Evolutionary conservation across 768 basidiomycete genomes (phyloP).

Genomic region (Trametes sanguinea): DNA sequence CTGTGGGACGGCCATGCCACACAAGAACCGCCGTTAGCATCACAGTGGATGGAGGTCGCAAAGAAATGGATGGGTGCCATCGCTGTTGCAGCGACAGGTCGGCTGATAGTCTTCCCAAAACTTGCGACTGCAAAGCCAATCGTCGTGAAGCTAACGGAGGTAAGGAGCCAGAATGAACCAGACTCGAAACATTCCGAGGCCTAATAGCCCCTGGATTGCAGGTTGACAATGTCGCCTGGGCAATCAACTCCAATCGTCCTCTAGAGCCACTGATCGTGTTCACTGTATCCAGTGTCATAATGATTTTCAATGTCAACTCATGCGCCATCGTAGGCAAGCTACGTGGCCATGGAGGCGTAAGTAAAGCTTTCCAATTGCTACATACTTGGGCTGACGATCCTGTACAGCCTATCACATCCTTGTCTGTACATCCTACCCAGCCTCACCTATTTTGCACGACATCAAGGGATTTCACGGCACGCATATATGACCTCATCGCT

Average conservation of each 20-base stretch:
- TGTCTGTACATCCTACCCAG: constrained; percentile 60
- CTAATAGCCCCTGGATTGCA: neutral
- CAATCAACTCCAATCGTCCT: constrained; percentile 44
- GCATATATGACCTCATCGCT: constrained; percentile 67
- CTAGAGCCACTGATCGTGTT: constrained; percentile 64
- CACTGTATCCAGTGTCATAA: constrained; percentile 53
- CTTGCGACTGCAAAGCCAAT: constrained; percentile 12
- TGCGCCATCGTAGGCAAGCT: constrained; percentile 47
- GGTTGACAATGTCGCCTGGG: constrained; percentile 50
- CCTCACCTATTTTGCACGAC: constrained; percentile 70
- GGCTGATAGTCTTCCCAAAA: constrained; percentile 28
- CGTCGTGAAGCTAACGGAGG: constrained; percentile 15
- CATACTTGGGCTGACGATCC: neutral
- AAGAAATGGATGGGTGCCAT: constrained; percentile 52
- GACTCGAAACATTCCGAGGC: neutral
- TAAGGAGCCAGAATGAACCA: constrained; percentile 7
- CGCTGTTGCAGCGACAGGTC: constrained; percentile 39
- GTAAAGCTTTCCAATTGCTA: constrained; percentile 24
- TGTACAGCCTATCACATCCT: constrained; percentile 60
- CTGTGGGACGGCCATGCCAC: constrained; percentile 40
- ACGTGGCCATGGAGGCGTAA: constrained; percentile 74
- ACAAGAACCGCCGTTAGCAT: constrained; percentile 33
- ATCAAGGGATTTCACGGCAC: constrained; percentile 67
- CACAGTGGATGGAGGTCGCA: constrained; percentile 49
- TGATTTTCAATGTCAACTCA: constrained; percentile 51